Base-by-base conservation (phyloP, 768 basidiomycete genomes). In the Lactarius quietus region DNA sequence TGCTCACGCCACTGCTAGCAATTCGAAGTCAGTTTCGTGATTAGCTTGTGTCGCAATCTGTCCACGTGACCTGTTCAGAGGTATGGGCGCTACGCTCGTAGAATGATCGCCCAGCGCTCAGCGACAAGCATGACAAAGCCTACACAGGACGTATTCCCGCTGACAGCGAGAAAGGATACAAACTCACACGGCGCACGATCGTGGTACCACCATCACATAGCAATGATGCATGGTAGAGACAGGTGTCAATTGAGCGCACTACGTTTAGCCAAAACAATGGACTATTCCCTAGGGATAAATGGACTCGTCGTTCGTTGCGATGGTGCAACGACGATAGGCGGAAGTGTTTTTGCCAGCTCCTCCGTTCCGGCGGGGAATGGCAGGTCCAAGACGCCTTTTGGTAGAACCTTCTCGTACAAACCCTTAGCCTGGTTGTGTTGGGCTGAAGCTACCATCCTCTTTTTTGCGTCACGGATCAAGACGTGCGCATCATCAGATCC, bases 341-440 rank as follows among this genome's bases (percentile, higher is more conserved):
- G 89, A 20, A 90, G 80, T 36, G 65, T 74, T 75, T 80, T 84
- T 20, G 90, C 93, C 76, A 92, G 78, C 73, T 92, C 86, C 57
- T 78, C 80, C 7, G 90, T 95, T 29, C 92, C 96, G 35, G 92
- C 94, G 2, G 96, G 96, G 82, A 96, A 95, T 12, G 96, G 96
- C 62, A 99, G 78, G 68, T 87, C 86, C 65, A 85, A 84, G 18
- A 99, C 86, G 51, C 92, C 90, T 72, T 87, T 90, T 6, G 92
- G 91, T 4, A 95, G 77, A 57, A 91, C 83, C 73, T 90, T 86
- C 72, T 92, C 87, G 70, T 87, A 86, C 68, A 88, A 74, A 18
- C 89, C 89, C 70, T 88, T 86, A 26, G 82, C 83, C 69, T 88
- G 84, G 69, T 89, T 86, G 70, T 85, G 84, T 62, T 77, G 80